Percentiles rank a stretch among this genome's conserved stretches.
phyloP scores from a whole-genome alignment of 177 flowering plant genomes.

The Vitis hybrid region DNA sequence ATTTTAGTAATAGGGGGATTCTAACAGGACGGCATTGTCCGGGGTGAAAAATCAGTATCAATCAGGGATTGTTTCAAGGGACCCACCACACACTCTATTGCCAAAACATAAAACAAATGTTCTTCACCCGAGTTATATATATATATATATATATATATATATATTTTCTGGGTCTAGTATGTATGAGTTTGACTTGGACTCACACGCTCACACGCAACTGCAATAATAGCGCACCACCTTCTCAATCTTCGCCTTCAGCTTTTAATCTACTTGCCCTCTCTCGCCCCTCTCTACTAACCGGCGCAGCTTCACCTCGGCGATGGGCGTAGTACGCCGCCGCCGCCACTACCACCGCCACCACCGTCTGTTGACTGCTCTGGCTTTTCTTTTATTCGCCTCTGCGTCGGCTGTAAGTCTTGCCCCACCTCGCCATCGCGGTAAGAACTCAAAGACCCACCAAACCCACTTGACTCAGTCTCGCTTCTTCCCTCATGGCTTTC shows the following conservation, averaged over 20 bases:
- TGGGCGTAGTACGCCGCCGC: constrained; percentile 36
- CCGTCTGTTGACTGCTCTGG: constrained; percentile 17
- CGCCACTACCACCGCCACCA: constrained; percentile 20
- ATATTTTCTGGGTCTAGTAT: neutral
- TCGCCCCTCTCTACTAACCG: constrained; percentile 14
- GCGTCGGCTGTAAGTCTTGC: constrained; percentile 13
- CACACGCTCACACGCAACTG: constrained; percentile 23
- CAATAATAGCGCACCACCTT: constrained; percentile 19
- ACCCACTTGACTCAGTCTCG: neutral
- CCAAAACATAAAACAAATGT: constrained; percentile 24
- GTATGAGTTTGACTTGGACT: constrained; percentile 37
- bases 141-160: too few relatives aligned
- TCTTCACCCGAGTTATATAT: neutral
- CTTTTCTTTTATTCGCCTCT: constrained; percentile 37
- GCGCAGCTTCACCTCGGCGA: constrained; percentile 25
- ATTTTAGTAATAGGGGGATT: neutral
- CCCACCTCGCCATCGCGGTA: constrained; percentile 36
- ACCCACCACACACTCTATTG: constrained; percentile 3
- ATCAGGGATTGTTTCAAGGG: constrained; percentile 2
- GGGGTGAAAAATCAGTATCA: constrained; percentile 11
- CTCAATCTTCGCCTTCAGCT: constrained; percentile 9
- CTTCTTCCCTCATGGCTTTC: neutral
- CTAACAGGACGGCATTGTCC: neutral
- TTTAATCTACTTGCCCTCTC: neutral
- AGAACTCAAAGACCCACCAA: neutral